Evolutionary conservation across 352 stramenopile species (phyloP).

Genomic region (Globisporangium apiculatum): DNA sequence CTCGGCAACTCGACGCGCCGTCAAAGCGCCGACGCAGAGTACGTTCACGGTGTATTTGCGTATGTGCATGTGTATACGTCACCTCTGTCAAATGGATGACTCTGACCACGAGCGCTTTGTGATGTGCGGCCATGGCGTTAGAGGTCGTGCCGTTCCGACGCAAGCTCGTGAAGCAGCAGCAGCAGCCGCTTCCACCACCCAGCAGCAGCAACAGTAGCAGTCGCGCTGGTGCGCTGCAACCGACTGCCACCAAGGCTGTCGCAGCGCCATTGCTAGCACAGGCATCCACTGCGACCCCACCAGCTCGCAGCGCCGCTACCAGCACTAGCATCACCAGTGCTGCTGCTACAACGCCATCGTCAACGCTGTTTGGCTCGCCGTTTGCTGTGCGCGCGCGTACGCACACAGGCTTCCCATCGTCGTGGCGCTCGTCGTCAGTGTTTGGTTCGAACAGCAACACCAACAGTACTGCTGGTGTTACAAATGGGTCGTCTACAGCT

Average conservation of each 20-base stretch:
- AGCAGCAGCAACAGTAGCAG: neutral
- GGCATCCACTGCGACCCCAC: neutral
- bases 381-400: neutral
- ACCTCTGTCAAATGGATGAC: no score
- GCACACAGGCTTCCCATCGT: conserved; percentile 8
- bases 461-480: neutral
- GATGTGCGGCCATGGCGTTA: neutral
- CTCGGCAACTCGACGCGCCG: neutral
- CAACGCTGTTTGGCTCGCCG: conserved; percentile 3
- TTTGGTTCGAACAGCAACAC: neutral
- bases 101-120: no score
- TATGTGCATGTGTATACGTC: neutral
- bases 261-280: neutral
- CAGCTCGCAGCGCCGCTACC: neutral
- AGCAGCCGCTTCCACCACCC: neutral
- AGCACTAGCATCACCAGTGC: neutral
- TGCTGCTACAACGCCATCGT: neutral
- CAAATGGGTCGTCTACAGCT: neutral
- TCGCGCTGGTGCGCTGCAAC: neutral
- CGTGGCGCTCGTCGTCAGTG: conserved; percentile 8
- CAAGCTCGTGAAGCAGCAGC: conserved; percentile 5
- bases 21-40: conserved; percentile 7
- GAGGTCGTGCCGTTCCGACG: conserved; percentile 6
- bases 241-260: neutral
- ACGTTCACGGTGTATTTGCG: neutral